Evolutionary conservation across 2,329 filamentous ascomycete species (phyloP), one percentile per base, ranked within the genome.

Genomic region (Fusarium kyushuense): DNA sequence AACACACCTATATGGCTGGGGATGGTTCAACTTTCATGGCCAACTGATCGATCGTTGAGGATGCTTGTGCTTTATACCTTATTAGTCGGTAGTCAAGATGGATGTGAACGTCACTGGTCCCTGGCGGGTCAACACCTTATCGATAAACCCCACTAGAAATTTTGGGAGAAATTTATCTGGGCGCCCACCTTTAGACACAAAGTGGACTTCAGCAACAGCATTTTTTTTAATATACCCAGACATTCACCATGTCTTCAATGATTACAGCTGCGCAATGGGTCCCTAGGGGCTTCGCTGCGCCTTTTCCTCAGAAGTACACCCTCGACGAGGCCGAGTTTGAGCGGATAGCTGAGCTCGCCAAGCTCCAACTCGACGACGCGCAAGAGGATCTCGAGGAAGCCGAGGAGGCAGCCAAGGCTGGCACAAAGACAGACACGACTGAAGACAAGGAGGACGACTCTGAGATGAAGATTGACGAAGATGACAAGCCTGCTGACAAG

Each of bases 311-410:
- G 40, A 92, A 92, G 78, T 92, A 92, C 77, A 87, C 90, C 60
- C 88, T 94, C 58, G 88, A 93, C 78, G 91, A 94, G 77, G 84
- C 86, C 67, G 91, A 94, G 78, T 92, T 92, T 74, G 86, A 89
- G 75, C 87, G 92, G 74, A 94, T 94, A 81, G 90, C 90, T 17
- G 85, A 87, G 75, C 84, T 94, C 68, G 91, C 91, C 30, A 89
- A 91, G 78, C 83, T 93, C 65, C 91, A 97, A 81, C 87, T 97
- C 32, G 93, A 97, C 76, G 96, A 98, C 80, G 96, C 96, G 27
- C 91, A 95, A 75, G 92, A 94, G 29, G 94, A 96, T 75, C 81
- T 97, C 65, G 88, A 91, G 70, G 89, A 92, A 72, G 93, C 93
- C 13, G 84, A 89, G 65, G 72, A 89, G 65, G 72, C 77, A 45